Evolutionary conservation across 768 basidiomycete genomes (phyloP).

Genomic region (Coprinopsis cinerea): DNA sequence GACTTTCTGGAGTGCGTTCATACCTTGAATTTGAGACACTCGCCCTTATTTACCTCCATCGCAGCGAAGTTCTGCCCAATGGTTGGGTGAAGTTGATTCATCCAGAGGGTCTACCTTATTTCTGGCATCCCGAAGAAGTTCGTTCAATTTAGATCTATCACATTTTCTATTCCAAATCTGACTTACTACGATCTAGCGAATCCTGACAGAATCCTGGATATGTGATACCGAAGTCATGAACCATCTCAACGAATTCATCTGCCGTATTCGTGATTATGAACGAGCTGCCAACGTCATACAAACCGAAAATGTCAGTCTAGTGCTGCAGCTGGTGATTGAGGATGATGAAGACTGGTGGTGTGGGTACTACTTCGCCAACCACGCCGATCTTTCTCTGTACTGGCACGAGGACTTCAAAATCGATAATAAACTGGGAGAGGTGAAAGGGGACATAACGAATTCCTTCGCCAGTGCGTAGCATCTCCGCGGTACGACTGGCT

Average conservation of each 20-base stretch:
- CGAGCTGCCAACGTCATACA: conserved; percentile 13
- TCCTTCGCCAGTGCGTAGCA: conserved; percentile 34
- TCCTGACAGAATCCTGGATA: conserved; percentile 38
- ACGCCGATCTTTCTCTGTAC: conserved; percentile 40
- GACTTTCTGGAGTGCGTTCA: too few relatives aligned
- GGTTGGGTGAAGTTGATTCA: conserved; percentile 46
- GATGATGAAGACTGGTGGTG: conserved; percentile 27
- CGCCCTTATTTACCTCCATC: too few relatives aligned
- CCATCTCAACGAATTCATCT: conserved; percentile 27
- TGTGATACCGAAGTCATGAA: conserved; percentile 29
- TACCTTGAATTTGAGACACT: too few relatives aligned
- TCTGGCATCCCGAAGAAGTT: conserved; percentile 40
- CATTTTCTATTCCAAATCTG: not conserved
- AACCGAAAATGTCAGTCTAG: not conserved
- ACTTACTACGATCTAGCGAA: not conserved
- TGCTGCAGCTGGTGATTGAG: conserved; percentile 14
- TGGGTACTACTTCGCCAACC: conserved; percentile 34
- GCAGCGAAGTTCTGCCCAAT: conserved; percentile 7
- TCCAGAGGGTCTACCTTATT: conserved; percentile 60
- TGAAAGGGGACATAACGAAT: conserved; percentile 29
- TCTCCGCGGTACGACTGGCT: not conserved
- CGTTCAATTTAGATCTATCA: conserved; percentile 10
- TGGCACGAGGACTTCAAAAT: conserved; percentile 43
- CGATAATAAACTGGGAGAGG: conserved; percentile 24
- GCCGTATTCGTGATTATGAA: conserved; percentile 26